Evolutionary conservation across 495 filamentous ascomycete species (phyloP).

Genomic region (Annulohypoxylon nitens): DNA sequence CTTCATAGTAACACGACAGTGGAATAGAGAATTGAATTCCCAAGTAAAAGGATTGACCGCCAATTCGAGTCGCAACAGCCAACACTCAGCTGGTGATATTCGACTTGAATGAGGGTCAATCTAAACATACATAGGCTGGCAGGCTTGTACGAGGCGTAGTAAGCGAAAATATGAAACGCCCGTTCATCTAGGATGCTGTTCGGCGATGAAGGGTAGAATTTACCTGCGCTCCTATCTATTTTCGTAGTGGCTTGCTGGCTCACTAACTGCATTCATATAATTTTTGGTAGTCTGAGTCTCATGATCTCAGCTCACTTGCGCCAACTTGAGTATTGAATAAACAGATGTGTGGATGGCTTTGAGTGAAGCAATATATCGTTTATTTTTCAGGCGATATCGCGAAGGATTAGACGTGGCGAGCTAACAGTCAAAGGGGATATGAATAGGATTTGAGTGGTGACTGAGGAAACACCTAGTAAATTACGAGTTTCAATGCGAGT

Average conservation of each 20-base stretch:
- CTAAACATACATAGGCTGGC: neutral
- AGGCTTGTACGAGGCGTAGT: neutral
- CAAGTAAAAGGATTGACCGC: neutral
- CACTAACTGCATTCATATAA: too few species aligned
- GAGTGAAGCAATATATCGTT: too few species aligned
- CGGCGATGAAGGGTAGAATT: neutral
- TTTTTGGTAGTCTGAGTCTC: too few species aligned
- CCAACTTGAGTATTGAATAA: neutral
- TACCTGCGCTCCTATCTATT: too few species aligned
- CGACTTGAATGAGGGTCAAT: neutral
- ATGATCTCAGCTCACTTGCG: too few species aligned
- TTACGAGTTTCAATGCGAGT: neutral
- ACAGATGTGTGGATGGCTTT: neutral
- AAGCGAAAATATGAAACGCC: slow-evolving; percentile 9
- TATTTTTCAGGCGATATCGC: neutral
- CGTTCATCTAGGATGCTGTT: slow-evolving; percentile 6
- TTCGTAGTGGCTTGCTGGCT: too few species aligned
- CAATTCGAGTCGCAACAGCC: neutral
- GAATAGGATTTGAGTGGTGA: neutral
- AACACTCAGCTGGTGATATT: neutral
- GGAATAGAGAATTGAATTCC: neutral
- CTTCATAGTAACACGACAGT: neutral
- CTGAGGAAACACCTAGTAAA: neutral
- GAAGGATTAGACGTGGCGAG: neutral
- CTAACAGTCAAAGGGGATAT: neutral